Percentiles rank a stretch among this genome's conserved stretches.
These are phyloP conservation scores for Plasmodium fragile DNA, from an alignment of 169 alveolate genomes.

Conservation along the genomic window DNA sequence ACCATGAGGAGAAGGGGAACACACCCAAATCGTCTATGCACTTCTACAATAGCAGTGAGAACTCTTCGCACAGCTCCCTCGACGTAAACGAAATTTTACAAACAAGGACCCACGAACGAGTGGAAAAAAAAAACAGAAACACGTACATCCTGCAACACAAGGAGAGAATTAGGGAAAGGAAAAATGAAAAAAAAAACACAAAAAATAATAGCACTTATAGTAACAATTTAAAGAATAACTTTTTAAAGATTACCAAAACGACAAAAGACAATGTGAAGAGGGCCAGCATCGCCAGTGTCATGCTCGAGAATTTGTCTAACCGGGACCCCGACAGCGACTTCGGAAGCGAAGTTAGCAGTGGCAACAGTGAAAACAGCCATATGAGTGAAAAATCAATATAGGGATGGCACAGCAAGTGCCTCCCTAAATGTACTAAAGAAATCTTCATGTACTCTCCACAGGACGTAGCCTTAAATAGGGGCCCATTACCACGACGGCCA, in stretches of 20 bases:
- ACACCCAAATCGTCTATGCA: background rate
- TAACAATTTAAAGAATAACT: conserved; percentile 3
- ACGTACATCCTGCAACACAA: conserved; percentile 43
- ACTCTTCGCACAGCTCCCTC: background rate
- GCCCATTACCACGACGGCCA: background rate
- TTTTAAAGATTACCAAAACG: conserved; percentile 17
- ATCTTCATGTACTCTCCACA: background rate
- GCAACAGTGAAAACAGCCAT: background rate
- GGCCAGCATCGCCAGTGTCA: conserved; percentile 53
- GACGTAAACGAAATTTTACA: conserved; percentile 48
- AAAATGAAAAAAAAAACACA: conserved; percentile 9
- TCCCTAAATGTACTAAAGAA: background rate
- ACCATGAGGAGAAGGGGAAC: background rate
- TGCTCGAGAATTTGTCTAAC: conserved; percentile 39
- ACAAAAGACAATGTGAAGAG: conserved; percentile 57
- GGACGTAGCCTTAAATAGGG: background rate
- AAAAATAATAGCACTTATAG: conserved; percentile 6
- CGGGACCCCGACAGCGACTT: conserved; percentile 18
- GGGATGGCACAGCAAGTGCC: background rate
- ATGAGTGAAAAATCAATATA: background rate
- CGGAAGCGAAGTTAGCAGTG: background rate
- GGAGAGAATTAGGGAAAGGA: conserved; percentile 38
- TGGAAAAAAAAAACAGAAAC: conserved; percentile 31
- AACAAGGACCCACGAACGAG: conserved; percentile 9
- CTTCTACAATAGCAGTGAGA: background rate